Evolutionary conservation across 345 rosid genomes (phyloP).

Genomic region (Bretschneidera sinensis): DNA sequence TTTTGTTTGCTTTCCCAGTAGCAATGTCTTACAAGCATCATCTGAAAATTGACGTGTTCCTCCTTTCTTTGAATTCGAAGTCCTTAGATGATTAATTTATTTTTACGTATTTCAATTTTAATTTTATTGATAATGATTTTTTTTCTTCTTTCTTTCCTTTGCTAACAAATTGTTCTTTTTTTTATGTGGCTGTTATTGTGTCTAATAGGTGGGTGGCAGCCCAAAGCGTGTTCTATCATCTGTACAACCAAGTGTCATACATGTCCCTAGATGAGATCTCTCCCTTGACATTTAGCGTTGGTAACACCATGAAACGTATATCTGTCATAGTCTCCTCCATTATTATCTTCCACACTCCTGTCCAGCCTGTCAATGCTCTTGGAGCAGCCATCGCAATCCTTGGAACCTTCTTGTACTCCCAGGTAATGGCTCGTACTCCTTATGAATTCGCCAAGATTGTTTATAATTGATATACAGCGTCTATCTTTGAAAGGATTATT

Average conservation of each 20-base stretch:
- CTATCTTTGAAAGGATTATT: slow-evolving; percentile 1
- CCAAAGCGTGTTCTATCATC: slow-evolving; percentile 96
- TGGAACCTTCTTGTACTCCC: slow-evolving; percentile 96
- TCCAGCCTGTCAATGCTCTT: slow-evolving; percentile 85
- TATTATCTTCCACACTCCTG: slow-evolving; percentile 95
- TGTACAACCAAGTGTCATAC: slow-evolving; percentile 96
- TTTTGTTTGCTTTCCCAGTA: no score
- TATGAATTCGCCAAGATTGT: background rate
- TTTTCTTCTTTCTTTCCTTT: no score
- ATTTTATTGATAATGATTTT: background rate
- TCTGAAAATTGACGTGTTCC: no score
- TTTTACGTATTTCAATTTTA: background rate
- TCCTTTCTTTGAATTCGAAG: no score
- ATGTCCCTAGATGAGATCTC: slow-evolving; percentile 97
- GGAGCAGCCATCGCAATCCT: slow-evolving; percentile 96
- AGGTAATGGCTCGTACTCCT: slow-evolving; percentile 41
- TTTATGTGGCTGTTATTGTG: slow-evolving; percentile 16
- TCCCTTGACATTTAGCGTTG: slow-evolving; percentile 92
- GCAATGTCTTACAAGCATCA: no score
- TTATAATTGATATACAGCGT: background rate
- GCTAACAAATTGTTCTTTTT: no score
- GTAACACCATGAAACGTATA: slow-evolving; percentile 97
- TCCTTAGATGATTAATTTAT: no score
- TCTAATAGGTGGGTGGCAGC: slow-evolving; percentile 87
- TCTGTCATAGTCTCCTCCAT: slow-evolving; percentile 96